Base-by-base conservation (phyloP, 371 early-diverging fungal genomes). In the Circinella umbellata region DNA sequence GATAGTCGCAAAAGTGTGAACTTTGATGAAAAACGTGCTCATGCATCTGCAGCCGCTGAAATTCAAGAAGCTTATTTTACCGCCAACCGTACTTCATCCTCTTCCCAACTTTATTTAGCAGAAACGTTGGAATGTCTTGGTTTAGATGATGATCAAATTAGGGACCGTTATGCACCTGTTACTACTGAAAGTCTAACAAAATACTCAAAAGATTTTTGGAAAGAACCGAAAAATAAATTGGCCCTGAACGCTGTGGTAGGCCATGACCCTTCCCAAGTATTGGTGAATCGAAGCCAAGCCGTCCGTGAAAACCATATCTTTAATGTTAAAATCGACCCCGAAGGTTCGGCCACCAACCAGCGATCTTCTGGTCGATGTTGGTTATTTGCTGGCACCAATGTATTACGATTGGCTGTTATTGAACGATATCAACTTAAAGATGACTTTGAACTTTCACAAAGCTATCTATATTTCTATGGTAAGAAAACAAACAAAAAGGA, bases 341-440 rank as follows among this genome's bases (percentile, higher is more conserved):
- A 91, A 74, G 86, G 85, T 49, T 70, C 77, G 60, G 88, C 89
- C 51, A 94, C 94, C 27, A 89, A 94, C 80, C 94, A 94, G 77
- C 89, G 89, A 72, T 80, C 81, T 71, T 89, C 89, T n/a, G 94
- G 94, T 18, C 88, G 94, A 17, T 94, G 94, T 83, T 94, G 94
- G 94, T 71, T 94, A 48, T 94, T 94, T 84, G 94, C 94, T 20
- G 93, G 80, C 49, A 79, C 83, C 36, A 82, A 83, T 64, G 79
- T 82, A 4, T 66, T 82, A 63, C 74, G 80, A 49, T 68, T 77
- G 34, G 74, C 71, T 18, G 72, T 80, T 20, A 82, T 82, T 64
- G 61, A 73, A 59, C 80, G 77, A 42, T 88, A 90, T 78, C 92
- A 92, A 59, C 76, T 94, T 54, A 60, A 66, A 10, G 93, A 94